Evolutionary conservation across 2,329 filamentous ascomycete species (phyloP), one percentile per base, ranked within the genome.

Genomic region (Curvularia lunata): DNA sequence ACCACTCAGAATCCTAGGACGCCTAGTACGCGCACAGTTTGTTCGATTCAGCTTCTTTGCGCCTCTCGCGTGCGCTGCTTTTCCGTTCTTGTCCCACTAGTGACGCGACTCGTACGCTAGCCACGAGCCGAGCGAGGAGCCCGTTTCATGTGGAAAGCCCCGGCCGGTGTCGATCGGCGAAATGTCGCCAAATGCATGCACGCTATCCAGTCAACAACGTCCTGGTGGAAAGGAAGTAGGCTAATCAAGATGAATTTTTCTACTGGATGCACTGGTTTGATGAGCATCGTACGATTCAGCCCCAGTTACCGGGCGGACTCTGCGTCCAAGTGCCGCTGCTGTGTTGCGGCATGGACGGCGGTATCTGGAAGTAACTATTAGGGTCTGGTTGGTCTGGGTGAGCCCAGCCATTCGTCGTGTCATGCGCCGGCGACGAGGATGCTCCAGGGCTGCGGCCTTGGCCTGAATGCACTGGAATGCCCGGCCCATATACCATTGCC

Each of bases 401-500:
- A 2, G 27, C 13, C 58, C 58, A 60, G 1, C 41, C 47, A 19
- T 42, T 47, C 3, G 30, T 43, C 6, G 19, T 40, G 10, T 52
- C 40, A 45, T 59, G 52, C 2, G 30, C 42, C n/a, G 48, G 48
- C 7, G 23, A 54, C 8, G 50, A 55, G n/a, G 57, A 52, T 10
- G 54, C 52, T 7, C 48, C 52, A 8, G 61, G 63, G n/a, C 63
- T 66, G 7, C 54, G 59, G 3, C 52, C 48, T 13, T 58, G 58
- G 4, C 30, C 45, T 7, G 57, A 48, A 6, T 59, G 64, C 10
- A 55, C 47, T 13, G 58, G 58, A 1, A 74, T 16, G 1, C 69
- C 71, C 0, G 70, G 64, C 0, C 72, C 73, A 48, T 70, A 75
- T 0, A 76, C 53, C 48, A 74, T 28, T 1, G 74, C 74, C 46